These are phyloP conservation scores for Thozetella sp. DNA, from an alignment of 495 filamentous ascomycete genomes.

Conservation along the genomic window DNA sequence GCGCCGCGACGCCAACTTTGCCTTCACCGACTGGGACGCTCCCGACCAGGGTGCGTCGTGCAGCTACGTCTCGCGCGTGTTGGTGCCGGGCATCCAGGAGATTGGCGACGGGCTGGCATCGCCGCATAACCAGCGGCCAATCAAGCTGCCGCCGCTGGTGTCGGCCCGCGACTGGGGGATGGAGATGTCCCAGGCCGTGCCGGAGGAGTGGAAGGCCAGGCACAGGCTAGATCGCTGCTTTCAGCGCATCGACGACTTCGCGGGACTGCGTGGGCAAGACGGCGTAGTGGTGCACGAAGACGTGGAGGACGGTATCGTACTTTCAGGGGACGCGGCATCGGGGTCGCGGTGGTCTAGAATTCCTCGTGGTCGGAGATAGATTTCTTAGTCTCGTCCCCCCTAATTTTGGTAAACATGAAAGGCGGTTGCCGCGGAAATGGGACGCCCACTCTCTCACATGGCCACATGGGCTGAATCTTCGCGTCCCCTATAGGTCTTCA, in stretches of 20 bases:
- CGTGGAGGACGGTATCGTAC: no score
- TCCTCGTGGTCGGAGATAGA: no score
- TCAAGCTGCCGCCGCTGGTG: neutral
- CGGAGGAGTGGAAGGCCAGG: neutral
- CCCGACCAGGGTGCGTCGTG: neutral
- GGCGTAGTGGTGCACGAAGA: no score
- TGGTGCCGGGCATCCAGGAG: neutral
- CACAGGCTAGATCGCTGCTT: neutral
- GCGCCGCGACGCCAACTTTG: slow-evolving; percentile 1
- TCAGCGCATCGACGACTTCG: neutral
- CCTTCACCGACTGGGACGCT: slow-evolving; percentile 1
- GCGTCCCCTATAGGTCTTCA: no score
- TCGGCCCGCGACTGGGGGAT: neutral
- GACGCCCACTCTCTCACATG: no score
- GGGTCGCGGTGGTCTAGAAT: no score
- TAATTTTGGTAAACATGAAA: no score
- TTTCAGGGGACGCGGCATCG: no score
- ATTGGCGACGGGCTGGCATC: neutral
- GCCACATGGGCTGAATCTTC: no score
- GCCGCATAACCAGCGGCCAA: neutral
- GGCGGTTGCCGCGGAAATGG: no score
- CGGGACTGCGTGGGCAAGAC: neutral
- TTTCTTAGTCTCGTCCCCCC: no score
- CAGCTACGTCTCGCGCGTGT: slow-evolving; percentile 2
- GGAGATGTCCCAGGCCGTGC: neutral